Evolutionary conservation across 495 filamentous ascomycete genomes (phyloP), one percentile per base, ranked within the genome.

Genomic region (Emericellopsis terricola): DNA sequence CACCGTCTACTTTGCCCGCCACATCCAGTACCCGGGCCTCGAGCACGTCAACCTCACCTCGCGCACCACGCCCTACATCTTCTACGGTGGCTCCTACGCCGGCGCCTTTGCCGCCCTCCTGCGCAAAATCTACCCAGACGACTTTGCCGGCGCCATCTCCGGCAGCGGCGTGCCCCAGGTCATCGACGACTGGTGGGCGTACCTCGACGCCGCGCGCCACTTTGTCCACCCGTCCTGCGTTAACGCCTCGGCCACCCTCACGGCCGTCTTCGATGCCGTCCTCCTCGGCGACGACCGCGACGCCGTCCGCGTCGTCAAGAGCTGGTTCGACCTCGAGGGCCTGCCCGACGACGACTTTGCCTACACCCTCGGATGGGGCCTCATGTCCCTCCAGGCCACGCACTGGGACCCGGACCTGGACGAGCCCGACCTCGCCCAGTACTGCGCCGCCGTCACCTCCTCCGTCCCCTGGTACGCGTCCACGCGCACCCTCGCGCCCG

Each of bases 21-120:
- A 82, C 38, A 66, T 78, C 3, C 59, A 66, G 16, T 81, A 80
- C 39, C 50, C 60, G 0, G 76, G 76, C 1, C 47, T 81, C n/a
- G 73, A 78, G 46, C 40, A 74, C 31, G 40, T 58, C 15, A 61
- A 73, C 42, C 50, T 81, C 17, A 78, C 62, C 0, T 64, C 76
- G 0, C 43, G 61, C 2, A 56, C 53, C 16, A 68, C 62, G 4
- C 60, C 79, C 0, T 82, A 69, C 52, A 72, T 83, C 35, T 70
- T 64, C 0, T 85, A 81, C 39, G 79, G 79, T 2, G 78, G 77
- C 1, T 78, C 73, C 3, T 85, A 85, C 43, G 73, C 78, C 13
- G 79, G 79, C 11, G 71, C 70, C 8, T 74, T 79, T 38, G 71
- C 70, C 20, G 78, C 79, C 1, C 76, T 85, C 45, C 47, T 81